Evolutionary conservation across 495 filamentous ascomycete species (phyloP), one percentile per base, ranked within the genome.

Genomic region (Acidiella bohemica): DNA sequence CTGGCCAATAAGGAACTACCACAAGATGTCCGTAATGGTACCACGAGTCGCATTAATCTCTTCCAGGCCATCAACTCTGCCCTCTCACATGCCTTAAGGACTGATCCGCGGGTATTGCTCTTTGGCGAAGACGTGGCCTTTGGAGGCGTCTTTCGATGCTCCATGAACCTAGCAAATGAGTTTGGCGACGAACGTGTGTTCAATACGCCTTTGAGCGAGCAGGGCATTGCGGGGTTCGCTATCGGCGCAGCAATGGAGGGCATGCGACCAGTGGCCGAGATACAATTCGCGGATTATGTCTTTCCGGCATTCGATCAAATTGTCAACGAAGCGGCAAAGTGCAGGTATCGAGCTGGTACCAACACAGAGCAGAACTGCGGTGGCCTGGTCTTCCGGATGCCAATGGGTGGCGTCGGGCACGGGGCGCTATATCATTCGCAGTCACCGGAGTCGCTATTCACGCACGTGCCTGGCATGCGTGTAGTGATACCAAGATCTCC

Each of bases 61-160:
- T 94, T 85, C 67, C 80, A 90, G 56, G 79, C 90, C 17, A 76
- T 97, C 64, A 95, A 95, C 60, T 75, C 84, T 53, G 88, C 88
- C 11, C 66, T 97, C 9, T 69, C 79, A 22, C 80, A 74, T 28
- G 81, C 90, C 23, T 70, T 97, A n/a, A 68, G 78, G 10, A 72
- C 77, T 12, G 87, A 93, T 47, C 81, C 88, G 41, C 78, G 78
- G 16, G 84, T 92, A 18, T 64, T 94, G 29, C 71, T 97, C 23
- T 97, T 97, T 46, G 90, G 90, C 32, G 90, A 97, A 64, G 90
- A 97, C 57, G 84, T 97, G 17, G 81, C 88, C 25, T 97, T 97
- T 50, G 90, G 90, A 11, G 90, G 90, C 20, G 90, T 97, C 16
- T 97, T 97, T 59, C 78, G 90, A 23, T 95, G 88, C 62, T 88